Percentiles rank a stretch among this genome's conserved stretches.
These are phyloP conservation scores for Pyrus pyrifolia DNA, from an alignment of 306 rosid species.

Conservation along the genomic window DNA sequence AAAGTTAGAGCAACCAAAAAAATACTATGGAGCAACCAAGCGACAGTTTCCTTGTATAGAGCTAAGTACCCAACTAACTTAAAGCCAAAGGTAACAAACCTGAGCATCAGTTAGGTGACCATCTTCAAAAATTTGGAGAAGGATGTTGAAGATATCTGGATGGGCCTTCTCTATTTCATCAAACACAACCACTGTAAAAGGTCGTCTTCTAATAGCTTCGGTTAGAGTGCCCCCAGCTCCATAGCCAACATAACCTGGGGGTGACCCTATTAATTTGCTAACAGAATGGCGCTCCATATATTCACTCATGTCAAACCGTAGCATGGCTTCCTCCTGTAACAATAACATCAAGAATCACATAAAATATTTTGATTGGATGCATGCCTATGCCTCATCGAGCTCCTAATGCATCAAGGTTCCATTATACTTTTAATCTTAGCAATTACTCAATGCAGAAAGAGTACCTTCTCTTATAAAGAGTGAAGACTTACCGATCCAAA, in stretches of 20 bases:
- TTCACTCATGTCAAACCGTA: conserved; percentile 89
- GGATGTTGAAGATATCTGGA: conserved; percentile 85
- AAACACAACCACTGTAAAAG: conserved; percentile 67
- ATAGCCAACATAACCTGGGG: conserved; percentile 90
- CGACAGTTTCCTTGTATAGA: not conserved
- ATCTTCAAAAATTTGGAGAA: conserved; percentile 78
- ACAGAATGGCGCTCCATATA: conserved; percentile 95
- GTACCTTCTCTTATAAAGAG: not conserved
- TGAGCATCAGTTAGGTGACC: conserved; percentile 94
- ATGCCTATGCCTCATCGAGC: not conserved
- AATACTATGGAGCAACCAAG: not conserved
- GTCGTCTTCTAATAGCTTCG: conserved; percentile 85
- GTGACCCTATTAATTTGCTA: conserved; percentile 86
- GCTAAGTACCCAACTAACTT: not conserved
- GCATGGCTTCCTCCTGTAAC: conserved; percentile 70
- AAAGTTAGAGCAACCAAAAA: too few species aligned
- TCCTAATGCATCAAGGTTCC: not conserved
- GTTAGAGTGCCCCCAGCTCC: conserved; percentile 87
- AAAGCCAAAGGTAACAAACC: conserved; percentile 35
- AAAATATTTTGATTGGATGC: not conserved
- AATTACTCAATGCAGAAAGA: not conserved
- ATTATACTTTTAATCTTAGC: not conserved
- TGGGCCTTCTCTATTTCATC: conserved; percentile 98
- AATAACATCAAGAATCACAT: conserved; percentile 12
- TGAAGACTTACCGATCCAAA: conserved; percentile 67